Percentiles rank a stretch among this genome's conserved stretches.
Evolutionary conservation across 148 eudicot genomes (phyloP).

Genomic region (Arbutus unedo): DNA sequence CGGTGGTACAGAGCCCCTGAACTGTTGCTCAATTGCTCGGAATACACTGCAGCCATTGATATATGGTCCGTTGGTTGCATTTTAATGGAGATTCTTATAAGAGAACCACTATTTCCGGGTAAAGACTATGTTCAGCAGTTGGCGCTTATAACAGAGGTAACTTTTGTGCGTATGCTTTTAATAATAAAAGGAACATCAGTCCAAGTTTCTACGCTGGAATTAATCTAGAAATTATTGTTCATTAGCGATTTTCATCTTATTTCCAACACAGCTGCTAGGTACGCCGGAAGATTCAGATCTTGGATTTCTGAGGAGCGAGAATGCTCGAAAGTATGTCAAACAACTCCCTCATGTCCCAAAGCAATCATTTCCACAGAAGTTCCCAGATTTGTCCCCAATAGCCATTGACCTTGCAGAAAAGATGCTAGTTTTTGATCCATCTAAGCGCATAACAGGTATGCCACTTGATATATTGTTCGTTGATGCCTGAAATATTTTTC

Average conservation of each 20-base stretch:
- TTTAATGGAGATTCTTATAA: constrained; percentile 82
- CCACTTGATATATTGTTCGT: background rate
- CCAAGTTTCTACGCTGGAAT: background rate
- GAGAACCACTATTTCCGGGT: constrained; percentile 89
- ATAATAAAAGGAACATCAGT: background rate
- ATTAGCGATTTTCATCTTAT: constrained; percentile 1
- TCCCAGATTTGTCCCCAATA: constrained; percentile 65
- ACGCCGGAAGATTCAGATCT: constrained; percentile 94
- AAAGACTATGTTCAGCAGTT: constrained; percentile 91
- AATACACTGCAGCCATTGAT: constrained; percentile 89
- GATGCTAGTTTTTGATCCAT: constrained; percentile 95
- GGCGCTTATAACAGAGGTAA: constrained; percentile 79
- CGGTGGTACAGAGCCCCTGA: constrained; percentile 99
- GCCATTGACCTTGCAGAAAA: constrained; percentile 92
- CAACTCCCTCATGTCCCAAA: constrained; percentile 73
- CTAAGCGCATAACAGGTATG: constrained; percentile 90
- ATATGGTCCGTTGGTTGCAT: constrained; percentile 99
- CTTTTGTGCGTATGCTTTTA: background rate
- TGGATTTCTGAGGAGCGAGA: constrained; percentile 83
- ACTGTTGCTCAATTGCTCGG: constrained; percentile 86
- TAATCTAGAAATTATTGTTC: background rate
- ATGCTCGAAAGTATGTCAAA: constrained; percentile 81
- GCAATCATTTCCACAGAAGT: constrained; percentile 56
- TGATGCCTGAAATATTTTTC: background rate
- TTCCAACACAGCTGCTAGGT: constrained; percentile 61